These are phyloP conservation scores for Saccharomycopsis capsularis DNA, from an alignment of 805 yeast species.

Conservation along the genomic window DNA sequence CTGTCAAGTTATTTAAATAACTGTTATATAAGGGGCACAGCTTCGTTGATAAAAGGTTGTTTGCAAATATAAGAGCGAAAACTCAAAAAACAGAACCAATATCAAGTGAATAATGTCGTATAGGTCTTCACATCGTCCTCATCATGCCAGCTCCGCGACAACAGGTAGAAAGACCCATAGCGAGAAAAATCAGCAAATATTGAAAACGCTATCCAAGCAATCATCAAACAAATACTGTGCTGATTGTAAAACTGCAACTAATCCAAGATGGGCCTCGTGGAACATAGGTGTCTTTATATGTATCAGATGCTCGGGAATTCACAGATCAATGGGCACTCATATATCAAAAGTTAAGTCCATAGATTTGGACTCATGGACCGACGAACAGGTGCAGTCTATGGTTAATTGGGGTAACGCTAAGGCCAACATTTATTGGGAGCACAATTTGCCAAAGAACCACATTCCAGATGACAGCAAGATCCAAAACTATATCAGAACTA, in stretches of 20 bases:
- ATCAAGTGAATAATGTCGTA: slow-evolving; percentile 9
- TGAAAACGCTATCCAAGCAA: slow-evolving; percentile 70
- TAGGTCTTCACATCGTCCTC: slow-evolving; percentile 6
- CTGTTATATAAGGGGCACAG: not conserved
- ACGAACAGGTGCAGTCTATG: slow-evolving; percentile 78
- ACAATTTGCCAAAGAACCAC: slow-evolving; percentile 59
- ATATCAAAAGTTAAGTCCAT: slow-evolving; percentile 88
- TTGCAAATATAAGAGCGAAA: not conserved
- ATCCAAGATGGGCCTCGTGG: slow-evolving; percentile 99
- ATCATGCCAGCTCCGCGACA: not conserved
- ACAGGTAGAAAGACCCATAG: slow-evolving; percentile 6
- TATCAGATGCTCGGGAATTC: slow-evolving; percentile 93
- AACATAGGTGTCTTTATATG: slow-evolving; percentile 88
- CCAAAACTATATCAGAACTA: slow-evolving; percentile 84
- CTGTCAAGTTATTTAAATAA: too few species aligned
- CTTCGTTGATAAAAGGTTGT: not conserved
- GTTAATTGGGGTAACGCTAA: slow-evolving; percentile 78
- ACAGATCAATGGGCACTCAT: slow-evolving; percentile 92
- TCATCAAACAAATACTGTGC: slow-evolving; percentile 76
- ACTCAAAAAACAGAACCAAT: not conserved
- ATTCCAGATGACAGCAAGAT: slow-evolving; percentile 79
- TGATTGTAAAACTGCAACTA: slow-evolving; percentile 82
- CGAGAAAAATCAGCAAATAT: slow-evolving; percentile 44
- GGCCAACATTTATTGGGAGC: slow-evolving; percentile 83
- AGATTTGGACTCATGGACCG: slow-evolving; percentile 95